phyloP scores from a whole-genome alignment of 192 early-diverging fungal species.

The Rhizophagus prolifer region DNA sequence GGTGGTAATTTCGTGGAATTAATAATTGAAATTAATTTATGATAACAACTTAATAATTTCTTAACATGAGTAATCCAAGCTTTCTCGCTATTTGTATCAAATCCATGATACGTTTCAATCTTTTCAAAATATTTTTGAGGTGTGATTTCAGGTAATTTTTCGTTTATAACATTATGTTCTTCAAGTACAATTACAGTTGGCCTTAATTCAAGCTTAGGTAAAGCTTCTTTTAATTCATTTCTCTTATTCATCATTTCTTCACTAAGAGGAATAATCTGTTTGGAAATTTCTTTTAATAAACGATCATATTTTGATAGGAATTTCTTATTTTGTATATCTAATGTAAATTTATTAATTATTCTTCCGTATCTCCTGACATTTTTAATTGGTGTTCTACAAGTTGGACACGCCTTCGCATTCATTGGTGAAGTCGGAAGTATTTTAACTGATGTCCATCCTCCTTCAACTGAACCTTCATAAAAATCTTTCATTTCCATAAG shows the following conservation, averaged over 20 bases:
- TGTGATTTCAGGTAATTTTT: too few species aligned
- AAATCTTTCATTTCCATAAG: constrained; percentile 42
- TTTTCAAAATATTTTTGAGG: too few species aligned
- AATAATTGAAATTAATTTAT: too few species aligned
- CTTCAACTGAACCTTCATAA: constrained; percentile 31
- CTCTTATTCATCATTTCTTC: neutral
- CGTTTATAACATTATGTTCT: too few species aligned
- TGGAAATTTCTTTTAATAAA: neutral
- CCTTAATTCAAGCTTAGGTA: neutral
- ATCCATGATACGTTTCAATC: too few species aligned
- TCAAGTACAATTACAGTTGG: too few species aligned
- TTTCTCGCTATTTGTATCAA: too few species aligned
- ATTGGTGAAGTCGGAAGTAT: neutral
- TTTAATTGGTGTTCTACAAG: constrained; percentile 9
- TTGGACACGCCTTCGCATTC: constrained; percentile 4
- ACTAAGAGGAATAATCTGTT: neutral
- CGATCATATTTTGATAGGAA: constrained; percentile 1
- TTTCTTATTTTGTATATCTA: constrained; percentile 26
- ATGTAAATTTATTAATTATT: constrained; percentile 5
- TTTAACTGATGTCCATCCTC: constrained; percentile 3
- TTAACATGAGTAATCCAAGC: too few species aligned
- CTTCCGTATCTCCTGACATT: constrained; percentile 19
- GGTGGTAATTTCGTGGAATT: too few species aligned
- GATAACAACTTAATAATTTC: too few species aligned
- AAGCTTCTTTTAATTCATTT: too few species aligned